phyloP scores from a whole-genome alignment of 208 protist species.

The Trichomonas vaginalis region DNA sequence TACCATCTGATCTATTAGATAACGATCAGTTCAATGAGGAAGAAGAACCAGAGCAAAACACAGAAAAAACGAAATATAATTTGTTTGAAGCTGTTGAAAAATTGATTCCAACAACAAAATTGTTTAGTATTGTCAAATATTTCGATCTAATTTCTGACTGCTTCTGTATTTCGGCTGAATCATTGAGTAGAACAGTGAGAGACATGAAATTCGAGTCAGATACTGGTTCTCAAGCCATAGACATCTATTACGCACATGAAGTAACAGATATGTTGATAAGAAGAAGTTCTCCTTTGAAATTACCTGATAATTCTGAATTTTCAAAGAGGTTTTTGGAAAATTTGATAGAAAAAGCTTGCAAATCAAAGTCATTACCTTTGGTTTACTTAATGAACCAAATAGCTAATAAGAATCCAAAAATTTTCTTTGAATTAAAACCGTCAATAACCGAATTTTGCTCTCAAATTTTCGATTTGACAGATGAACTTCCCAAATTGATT shows the following conservation, averaged over 20 bases:
- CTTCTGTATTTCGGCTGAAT: neutral
- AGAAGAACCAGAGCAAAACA: too few species aligned
- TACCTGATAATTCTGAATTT: neutral
- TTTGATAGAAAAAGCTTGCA: neutral
- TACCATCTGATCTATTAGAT: too few species aligned
- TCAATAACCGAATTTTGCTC: neutral
- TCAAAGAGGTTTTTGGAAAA: neutral
- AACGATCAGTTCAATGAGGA: too few species aligned
- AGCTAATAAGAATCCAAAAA: neutral
- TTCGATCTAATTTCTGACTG: neutral
- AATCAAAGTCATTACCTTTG: neutral
- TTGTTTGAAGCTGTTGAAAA: neutral
- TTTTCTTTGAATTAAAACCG: neutral
- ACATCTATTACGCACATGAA: neutral
- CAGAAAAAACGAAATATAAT: too few species aligned
- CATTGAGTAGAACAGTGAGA: neutral
- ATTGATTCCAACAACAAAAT: neutral
- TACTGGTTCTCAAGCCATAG: neutral
- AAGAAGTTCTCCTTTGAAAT: neutral
- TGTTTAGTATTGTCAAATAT: neutral
- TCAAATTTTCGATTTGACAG: neutral
- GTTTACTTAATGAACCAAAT: neutral
- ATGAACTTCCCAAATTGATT: neutral
- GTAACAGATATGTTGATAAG: neutral
- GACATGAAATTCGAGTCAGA: neutral